phyloP scores from a whole-genome alignment of 2,329 filamentous ascomycete species.

The Xylariaceae sp. region DNA sequence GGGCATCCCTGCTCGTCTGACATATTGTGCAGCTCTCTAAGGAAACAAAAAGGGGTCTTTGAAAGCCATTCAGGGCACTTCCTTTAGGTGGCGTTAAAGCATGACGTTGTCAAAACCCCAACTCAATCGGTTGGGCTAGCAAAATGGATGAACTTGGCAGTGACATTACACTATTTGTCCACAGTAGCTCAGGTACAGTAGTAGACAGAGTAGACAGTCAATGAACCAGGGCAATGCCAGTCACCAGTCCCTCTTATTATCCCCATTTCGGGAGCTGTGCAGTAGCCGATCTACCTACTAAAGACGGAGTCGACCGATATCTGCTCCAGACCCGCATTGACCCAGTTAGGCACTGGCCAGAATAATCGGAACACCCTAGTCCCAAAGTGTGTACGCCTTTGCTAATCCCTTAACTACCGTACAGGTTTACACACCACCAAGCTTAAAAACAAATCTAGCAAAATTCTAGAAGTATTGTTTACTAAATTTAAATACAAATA shows the following conservation, averaged over 20 bases:
- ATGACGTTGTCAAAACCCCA: slow-evolving; percentile 9
- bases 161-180: slow-evolving; percentile 1
- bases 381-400: too few species aligned
- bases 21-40: slow-evolving; percentile 4
- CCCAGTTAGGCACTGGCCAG: background rate
- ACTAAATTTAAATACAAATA: too few species aligned
- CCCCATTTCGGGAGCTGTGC: slow-evolving; percentile 25
- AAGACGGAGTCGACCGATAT: slow-evolving; percentile 19
- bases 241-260: slow-evolving; percentile 4
- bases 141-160: slow-evolving; percentile 6
- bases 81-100: too few species aligned
- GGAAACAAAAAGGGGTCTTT: too few species aligned
- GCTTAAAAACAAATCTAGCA: too few species aligned
- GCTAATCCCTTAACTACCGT: too few species aligned
- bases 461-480: too few species aligned
- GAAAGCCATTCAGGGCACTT: too few species aligned
- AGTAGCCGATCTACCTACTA: slow-evolving; percentile 7
- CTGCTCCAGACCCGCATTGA: background rate
- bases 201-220: too few species aligned
- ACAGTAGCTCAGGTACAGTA: slow-evolving; percentile 4
- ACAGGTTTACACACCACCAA: too few species aligned
- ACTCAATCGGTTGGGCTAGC: background rate
- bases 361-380: too few species aligned
- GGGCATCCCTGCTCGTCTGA: background rate
- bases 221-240: background rate